A percentile compares a stretch with the other conserved stretches of the same genome.
Evolutionary conservation across 2,329 filamentous ascomycete species (phyloP).

Genomic region (Xylaria sp.): DNA sequence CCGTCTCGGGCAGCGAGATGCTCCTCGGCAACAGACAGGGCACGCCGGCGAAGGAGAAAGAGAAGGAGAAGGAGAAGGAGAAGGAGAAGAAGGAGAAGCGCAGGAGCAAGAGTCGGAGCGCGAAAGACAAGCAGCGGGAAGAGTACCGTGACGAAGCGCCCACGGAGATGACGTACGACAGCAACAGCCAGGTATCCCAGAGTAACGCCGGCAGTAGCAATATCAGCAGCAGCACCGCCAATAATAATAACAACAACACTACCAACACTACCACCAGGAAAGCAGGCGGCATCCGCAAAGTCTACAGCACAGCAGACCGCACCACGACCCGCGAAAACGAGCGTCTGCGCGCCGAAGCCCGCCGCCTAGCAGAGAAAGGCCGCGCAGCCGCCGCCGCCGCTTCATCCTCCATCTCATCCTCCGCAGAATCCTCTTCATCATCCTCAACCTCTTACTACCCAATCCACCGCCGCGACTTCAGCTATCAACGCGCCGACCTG

Average conservation of each 20-base stretch:
- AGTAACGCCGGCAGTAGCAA: not conserved
- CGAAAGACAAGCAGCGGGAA: constrained; percentile 14
- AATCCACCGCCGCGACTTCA: constrained; percentile 58
- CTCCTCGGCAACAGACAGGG: constrained; percentile 68
- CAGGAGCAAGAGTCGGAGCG: not conserved
- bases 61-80: constrained; percentile 17
- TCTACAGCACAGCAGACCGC: constrained; percentile 70
- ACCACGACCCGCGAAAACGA: constrained; percentile 64
- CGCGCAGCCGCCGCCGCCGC: constrained; percentile 50
- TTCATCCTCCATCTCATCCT: constrained; percentile 11
- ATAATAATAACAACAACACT: not conserved
- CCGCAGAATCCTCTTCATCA: constrained; percentile 34
- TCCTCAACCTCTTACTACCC: not conserved
- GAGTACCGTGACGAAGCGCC: constrained; percentile 9
- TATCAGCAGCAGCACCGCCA: not conserved
- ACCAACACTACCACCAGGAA: constrained; percentile 13
- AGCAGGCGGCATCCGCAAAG: constrained; percentile 68
- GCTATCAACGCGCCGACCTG: constrained; percentile 64
- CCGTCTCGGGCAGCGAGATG: constrained; percentile 71
- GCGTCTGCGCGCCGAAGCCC: constrained; percentile 66
- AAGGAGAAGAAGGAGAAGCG: not conserved
- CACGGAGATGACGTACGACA: constrained; percentile 24
- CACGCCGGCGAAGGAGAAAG: constrained; percentile 57
- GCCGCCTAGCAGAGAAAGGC: constrained; percentile 65
- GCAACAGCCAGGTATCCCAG: constrained; percentile 2